Percentiles rank a stretch among this genome's conserved stretches.
Conservation (phyloP, 2,329 filamentous ascomycete genomes). For the Talaromyces sp. region DNA sequence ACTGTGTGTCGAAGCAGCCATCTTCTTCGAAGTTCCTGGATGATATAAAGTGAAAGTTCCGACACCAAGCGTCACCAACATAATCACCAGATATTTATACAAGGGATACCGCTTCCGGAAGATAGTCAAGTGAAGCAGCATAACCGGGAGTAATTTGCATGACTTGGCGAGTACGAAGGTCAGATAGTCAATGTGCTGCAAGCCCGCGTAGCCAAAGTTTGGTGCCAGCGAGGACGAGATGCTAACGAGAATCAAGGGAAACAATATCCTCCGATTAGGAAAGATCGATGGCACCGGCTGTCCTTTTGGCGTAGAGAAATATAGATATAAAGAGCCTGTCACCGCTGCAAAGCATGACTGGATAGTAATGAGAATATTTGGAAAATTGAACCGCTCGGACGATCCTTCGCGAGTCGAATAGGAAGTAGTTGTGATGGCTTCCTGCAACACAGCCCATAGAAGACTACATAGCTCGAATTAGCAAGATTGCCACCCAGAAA, state of each 20-base stretch:
- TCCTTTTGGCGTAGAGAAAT: conserved; percentile 55
- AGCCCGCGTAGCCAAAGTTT: conserved; percentile 90
- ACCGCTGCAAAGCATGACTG: conserved; percentile 84
- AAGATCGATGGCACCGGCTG: conserved; percentile 56
- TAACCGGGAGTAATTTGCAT: conserved; percentile 98
- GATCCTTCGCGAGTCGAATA: conserved; percentile 58
- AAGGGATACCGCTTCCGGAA: conserved; percentile 86
- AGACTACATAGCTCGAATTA: conserved; percentile 51
- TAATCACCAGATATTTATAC: conserved; percentile 94
- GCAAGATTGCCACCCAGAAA: background rate
- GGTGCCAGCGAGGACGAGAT: conserved; percentile 82
- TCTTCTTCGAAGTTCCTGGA: conserved; percentile 56
- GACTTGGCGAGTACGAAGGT: conserved; percentile 96
- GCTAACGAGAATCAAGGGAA: conserved; percentile 76
- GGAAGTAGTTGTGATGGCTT: conserved; percentile 89
- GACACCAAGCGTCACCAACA: conserved; percentile 84
- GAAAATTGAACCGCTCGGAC: conserved; percentile 77
- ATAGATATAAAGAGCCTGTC: conserved; percentile 76
- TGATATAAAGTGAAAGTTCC: conserved; percentile 90
- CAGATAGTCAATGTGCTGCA: conserved; percentile 94
- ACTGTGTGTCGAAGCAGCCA: conserved; percentile 52
- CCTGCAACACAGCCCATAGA: conserved; percentile 94
- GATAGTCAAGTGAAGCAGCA: conserved; percentile 89
- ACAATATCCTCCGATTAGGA: conserved; percentile 67
- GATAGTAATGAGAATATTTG: conserved; percentile 92